phyloP scores from a whole-genome alignment of 1,284 basidiomycete genomes.

The Peniophora sp. region DNA sequence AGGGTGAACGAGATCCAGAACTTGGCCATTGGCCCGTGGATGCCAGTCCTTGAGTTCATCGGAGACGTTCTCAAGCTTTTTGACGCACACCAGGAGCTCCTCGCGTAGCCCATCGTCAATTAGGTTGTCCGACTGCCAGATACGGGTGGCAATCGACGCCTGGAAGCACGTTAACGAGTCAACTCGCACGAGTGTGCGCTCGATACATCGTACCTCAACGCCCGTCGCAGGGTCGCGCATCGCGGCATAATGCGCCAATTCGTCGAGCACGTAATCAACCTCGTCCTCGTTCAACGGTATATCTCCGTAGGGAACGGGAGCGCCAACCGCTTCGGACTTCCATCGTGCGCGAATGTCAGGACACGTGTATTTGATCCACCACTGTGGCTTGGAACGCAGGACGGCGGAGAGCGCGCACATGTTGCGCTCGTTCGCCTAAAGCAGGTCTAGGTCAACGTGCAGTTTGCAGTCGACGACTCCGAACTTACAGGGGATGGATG shows the following conservation, averaged over 20 bases:
- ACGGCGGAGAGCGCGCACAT: background rate
- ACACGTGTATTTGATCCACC: background rate
- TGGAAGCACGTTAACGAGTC: background rate
- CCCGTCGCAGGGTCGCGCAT: background rate
- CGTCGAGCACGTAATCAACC: background rate
- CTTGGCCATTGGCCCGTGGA: too few relatives aligned
- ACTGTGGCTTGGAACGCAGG: background rate
- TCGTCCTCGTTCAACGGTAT: background rate
- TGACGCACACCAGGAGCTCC: background rate
- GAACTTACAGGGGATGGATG: too few relatives aligned
- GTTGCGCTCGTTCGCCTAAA: background rate
- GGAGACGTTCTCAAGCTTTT: slow-evolving; percentile 6
- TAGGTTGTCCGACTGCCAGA: background rate
- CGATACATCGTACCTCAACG: background rate
- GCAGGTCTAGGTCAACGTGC: too few relatives aligned
- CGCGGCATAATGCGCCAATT: background rate
- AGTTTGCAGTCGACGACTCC: too few relatives aligned
- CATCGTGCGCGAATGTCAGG: background rate
- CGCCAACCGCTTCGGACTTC: background rate
- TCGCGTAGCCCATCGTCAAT: background rate
- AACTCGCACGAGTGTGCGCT: too few relatives aligned
- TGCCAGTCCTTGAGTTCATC: slow-evolving; percentile 16
- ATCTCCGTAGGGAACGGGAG: background rate
- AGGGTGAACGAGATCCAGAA: slow-evolving; percentile 1
- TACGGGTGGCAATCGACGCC: background rate